These are phyloP conservation scores for Schizophyllum commune DNA, from an alignment of 1,284 basidiomycete species.

Conservation along the genomic window DNA sequence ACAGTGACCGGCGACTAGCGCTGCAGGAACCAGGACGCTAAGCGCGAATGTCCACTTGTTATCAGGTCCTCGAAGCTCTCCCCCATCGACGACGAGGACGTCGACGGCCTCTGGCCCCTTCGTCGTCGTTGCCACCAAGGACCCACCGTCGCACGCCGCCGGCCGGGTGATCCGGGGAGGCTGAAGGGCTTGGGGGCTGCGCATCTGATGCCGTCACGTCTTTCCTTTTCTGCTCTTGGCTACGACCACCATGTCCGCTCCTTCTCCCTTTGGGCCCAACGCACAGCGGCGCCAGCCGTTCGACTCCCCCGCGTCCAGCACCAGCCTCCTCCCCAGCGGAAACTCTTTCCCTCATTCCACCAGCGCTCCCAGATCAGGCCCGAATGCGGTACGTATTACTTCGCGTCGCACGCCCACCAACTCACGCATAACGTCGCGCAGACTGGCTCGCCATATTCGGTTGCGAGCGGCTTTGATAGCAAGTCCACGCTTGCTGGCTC, in stretches of 20 bases:
- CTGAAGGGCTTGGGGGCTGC: not conserved
- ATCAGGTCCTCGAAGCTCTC: too few species aligned
- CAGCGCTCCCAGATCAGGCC: not conserved
- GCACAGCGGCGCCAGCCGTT: not conserved
- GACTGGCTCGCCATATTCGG: not conserved
- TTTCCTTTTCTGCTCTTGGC: not conserved
- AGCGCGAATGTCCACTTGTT: too few species aligned
- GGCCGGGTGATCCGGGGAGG: not conserved
- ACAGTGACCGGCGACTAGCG: too few species aligned
- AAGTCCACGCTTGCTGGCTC: not conserved
- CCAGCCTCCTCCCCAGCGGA: not conserved
- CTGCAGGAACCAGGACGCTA: too few species aligned
- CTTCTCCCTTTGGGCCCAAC: not conserved
- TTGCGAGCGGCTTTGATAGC: not conserved
- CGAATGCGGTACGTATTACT: not conserved
- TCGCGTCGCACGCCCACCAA: not conserved
- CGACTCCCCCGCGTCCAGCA: not conserved
- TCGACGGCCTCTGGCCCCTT: too few species aligned
- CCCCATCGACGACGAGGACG: too few species aligned
- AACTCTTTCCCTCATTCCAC: not conserved
- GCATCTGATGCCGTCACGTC: not conserved
- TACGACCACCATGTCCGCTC: not conserved
- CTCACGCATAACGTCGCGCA: not conserved
- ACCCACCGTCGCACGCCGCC: too few species aligned
- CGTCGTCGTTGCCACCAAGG: too few species aligned